Base-by-base conservation (phyloP, 129 eudicot species). In the Helianthus annuus region DNA sequence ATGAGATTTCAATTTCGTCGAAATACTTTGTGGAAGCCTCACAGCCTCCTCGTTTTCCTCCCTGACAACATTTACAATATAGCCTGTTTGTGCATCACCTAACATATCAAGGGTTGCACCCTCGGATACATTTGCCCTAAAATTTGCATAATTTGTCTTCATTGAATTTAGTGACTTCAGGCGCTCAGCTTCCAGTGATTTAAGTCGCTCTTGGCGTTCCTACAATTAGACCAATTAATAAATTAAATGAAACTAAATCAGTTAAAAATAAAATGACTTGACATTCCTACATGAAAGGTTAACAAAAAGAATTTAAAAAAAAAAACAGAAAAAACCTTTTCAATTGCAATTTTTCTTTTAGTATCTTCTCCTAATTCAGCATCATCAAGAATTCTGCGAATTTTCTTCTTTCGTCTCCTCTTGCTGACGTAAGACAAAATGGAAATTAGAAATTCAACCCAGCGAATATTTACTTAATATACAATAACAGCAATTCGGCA, bases 281-380 rank as follows among this genome's bases (percentile, higher is more conserved):
- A 38, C 45, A 53, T 55, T 48, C 39, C 27, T 11, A 71, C 32
- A 24, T 22, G 38, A 54, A 32, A 45, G 27, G 24, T 58, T 22
- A 12, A 70, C 46, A 53, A 29, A 63, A 48, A 48, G 15, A 48
- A 48, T 3, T n/a, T n/a, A n/a, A n/a, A n/a, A 1, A 10, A 48
- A 64, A 57, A 70, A 44, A 63, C 29, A 70, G 5, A 72, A 7
- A 10, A 81, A 84, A 95, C 99, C 96, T 91, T 95, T 83, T 95
- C 99, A 15, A 95, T 86, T 11, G 99, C 97, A 81, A 90, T 95
- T 81, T 95, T 91, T 82, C 76, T 85, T 80, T 88, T 91, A 12
- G 99, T 95, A 82, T 91, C 99, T 68, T 95, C 99, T 60, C 97
- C 97, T 80, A 95, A 69, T 82, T 95, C 99, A 79, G 99, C 73